Base-by-base conservation (phyloP, 148 eudicot genomes). In the Cornus kousa region DNA sequence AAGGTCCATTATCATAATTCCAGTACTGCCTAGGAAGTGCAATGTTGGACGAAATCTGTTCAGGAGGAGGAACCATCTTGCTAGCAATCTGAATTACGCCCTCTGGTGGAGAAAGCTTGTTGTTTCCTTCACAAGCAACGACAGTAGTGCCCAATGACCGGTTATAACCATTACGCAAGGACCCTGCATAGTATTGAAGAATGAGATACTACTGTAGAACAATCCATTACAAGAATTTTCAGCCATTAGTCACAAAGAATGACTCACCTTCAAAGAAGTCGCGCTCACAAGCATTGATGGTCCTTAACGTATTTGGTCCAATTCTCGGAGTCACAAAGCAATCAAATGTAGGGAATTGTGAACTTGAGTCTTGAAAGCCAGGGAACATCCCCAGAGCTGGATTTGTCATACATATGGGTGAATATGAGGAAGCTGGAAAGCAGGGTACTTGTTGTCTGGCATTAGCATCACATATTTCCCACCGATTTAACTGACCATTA, bases 11-110 rank as follows among this genome's bases (percentile, higher is more conserved):
- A 39, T 39, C 43, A 39, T 39, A 39, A 39, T 74, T 78, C 82
- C 73, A 71, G 78, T 74, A 81, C 67, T 33, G 16, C 76, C 80
- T 80, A 75, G 82, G 80, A 80, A 69, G 43, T 48, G 71, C 33
- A 8, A 46, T 76, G 74, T 80, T 79, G 39, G 88, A 80, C 23
- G 83, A 83, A 80, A 85, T 73, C 69, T 66, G 86, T 40, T 84
- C 87, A 68, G 77, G 53, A 33, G 74, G 79, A 77, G 72, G 72
- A 67, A 62, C 55, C 65, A 78, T 79, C 32, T 79, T 72, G 23
- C 71, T 66, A 74, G 66, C 78, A 82, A 48, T 40, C 66, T 84
- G 83, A 78, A 84, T 82, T 77, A 79, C 22, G 50, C 86, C 79
- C 70, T 6, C 5, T n/a, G 48, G 37, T 35, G 37, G 7, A 31